A percentile compares a stretch with the other conserved stretches of the same genome.
These are phyloP conservation scores for Lachnellula suecica DNA, from an alignment of 2,329 filamentous ascomycete genomes.

Conservation along the genomic window DNA sequence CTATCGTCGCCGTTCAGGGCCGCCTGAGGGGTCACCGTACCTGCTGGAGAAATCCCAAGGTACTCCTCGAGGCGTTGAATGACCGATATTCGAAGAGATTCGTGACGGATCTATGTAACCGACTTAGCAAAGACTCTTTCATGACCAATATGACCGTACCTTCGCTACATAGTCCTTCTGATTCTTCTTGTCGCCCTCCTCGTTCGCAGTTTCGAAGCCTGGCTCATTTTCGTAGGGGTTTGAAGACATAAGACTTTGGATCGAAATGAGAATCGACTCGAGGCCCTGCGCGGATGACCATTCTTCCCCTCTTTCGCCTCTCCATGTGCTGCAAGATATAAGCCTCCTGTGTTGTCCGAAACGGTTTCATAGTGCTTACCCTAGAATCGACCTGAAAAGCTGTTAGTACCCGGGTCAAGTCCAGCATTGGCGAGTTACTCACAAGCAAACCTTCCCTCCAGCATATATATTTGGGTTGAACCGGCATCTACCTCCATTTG, in stretches of 20 bases:
- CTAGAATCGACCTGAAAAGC: slow-evolving; percentile 74
- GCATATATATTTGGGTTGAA: slow-evolving; percentile 99
- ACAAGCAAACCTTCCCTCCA: slow-evolving; percentile 89
- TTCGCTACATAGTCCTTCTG: slow-evolving; percentile 78
- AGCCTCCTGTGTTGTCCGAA: slow-evolving; percentile 2
- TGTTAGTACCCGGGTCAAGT: slow-evolving; percentile 17
- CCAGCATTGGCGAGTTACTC: slow-evolving; percentile 38
- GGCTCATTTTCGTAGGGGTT: slow-evolving; percentile 98
- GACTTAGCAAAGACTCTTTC: slow-evolving; percentile 2
- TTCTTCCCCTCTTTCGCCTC: slow-evolving; percentile 83
- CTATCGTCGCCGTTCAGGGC: slow-evolving; percentile 35
- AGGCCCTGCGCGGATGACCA: slow-evolving; percentile 96
- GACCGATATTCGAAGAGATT: slow-evolving; percentile 82
- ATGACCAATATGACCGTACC: slow-evolving; percentile 42
- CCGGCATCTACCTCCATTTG: slow-evolving; percentile 81
- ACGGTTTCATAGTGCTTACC: slow-evolving; percentile 49
- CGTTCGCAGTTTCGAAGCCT: slow-evolving; percentile 78
- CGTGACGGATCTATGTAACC: slow-evolving; percentile 75
- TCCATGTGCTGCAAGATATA: slow-evolving; percentile 73
- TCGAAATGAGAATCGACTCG: slow-evolving; percentile 91
- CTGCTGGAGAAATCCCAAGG: slow-evolving; percentile 59
- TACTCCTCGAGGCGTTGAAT: slow-evolving; percentile 83
- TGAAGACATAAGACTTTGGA: slow-evolving; percentile 90
- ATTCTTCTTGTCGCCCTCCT: slow-evolving; percentile 66
- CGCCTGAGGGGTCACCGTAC: slow-evolving; percentile 38